phyloP scores from a whole-genome alignment of 257 asterid genomes.

The Lantana camara region DNA sequence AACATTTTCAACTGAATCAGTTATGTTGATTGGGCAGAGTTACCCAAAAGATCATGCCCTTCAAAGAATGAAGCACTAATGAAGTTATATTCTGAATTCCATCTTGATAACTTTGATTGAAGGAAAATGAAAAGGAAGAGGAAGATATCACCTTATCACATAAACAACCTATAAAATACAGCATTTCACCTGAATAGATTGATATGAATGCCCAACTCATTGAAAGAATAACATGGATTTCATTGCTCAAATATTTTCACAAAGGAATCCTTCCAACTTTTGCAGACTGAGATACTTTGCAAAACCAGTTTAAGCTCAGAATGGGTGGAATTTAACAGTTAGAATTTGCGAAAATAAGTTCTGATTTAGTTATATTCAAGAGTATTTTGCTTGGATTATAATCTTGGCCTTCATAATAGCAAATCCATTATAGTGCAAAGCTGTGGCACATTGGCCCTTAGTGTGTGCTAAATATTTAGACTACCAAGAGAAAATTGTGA shows the following conservation, averaged over 20 bases:
- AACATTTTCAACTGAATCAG: neutral
- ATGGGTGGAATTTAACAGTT: too few relatives aligned
- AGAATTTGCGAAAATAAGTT: too few relatives aligned
- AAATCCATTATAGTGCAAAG: too few relatives aligned
- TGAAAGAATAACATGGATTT: neutral
- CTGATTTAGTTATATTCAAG: too few relatives aligned
- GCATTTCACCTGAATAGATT: neutral
- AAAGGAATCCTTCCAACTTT: neutral
- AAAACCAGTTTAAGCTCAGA: too few relatives aligned
- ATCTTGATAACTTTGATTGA: neutral
- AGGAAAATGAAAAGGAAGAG: too few relatives aligned
- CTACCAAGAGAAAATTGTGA: too few relatives aligned
- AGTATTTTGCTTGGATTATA: too few relatives aligned
- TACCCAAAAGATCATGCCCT: conserved; percentile 1
- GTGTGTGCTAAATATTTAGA: too few relatives aligned
- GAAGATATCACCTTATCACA: neutral
- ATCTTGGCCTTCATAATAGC: too few relatives aligned
- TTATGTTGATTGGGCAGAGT: neutral
- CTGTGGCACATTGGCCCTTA: too few relatives aligned
- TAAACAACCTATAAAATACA: conserved; percentile 3
- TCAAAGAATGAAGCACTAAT: neutral
- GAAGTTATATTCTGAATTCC: neutral
- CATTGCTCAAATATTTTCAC: neutral
- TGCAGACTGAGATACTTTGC: too few relatives aligned
- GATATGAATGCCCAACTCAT: neutral